These are phyloP conservation scores for Hyphopichia wangnamkhiaoensis DNA, from an alignment of 1,139 yeast genomes.

Conservation along the genomic window DNA sequence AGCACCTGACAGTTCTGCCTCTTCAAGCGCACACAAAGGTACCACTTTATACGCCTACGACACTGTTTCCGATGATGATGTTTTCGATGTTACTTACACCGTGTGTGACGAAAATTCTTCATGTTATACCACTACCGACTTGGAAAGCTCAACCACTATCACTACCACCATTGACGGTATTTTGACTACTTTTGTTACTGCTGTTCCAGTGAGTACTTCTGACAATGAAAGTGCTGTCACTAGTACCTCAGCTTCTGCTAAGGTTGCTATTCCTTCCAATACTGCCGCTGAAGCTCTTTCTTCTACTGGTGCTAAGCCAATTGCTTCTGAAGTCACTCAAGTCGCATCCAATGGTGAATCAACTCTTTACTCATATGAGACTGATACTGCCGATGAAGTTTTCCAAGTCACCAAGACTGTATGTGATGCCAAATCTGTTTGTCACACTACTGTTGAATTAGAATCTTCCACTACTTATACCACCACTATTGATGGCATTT, in stretches of 20 bases:
- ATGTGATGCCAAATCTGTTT: slow-evolving; percentile 17
- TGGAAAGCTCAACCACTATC: slow-evolving; percentile 35
- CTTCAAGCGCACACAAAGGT: slow-evolving; percentile 14
- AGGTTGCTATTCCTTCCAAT: slow-evolving; percentile 4
- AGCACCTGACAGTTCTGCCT: slow-evolving; percentile 6
- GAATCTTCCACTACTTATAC: slow-evolving; percentile 24
- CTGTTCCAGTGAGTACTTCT: slow-evolving; percentile 10
- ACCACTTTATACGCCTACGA: slow-evolving; percentile 31
- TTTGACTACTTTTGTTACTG: slow-evolving; percentile 37
- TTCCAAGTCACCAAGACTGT: slow-evolving; percentile 20
- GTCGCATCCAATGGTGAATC: background rate
- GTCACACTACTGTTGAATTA: slow-evolving; percentile 24
- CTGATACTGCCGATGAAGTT: slow-evolving; percentile 14
- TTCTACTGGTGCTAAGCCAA: slow-evolving; percentile 1
- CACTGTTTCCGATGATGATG: slow-evolving; percentile 26
- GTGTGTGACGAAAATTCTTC: slow-evolving; percentile 31
- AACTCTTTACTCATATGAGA: slow-evolving; percentile 9
- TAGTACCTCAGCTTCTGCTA: background rate
- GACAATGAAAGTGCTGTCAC: background rate
- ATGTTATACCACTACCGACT: slow-evolving; percentile 40
- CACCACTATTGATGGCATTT: slow-evolving; percentile 26
- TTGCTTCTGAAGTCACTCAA: slow-evolving; percentile 6
- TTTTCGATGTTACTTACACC: slow-evolving; percentile 31
- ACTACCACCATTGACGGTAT: slow-evolving; percentile 44
- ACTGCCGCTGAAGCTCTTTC: slow-evolving; percentile 2